Evolutionary conservation across 2,329 filamentous ascomycete species (phyloP), one percentile per base, ranked within the genome.

Genomic region (Myotisia sp.): DNA sequence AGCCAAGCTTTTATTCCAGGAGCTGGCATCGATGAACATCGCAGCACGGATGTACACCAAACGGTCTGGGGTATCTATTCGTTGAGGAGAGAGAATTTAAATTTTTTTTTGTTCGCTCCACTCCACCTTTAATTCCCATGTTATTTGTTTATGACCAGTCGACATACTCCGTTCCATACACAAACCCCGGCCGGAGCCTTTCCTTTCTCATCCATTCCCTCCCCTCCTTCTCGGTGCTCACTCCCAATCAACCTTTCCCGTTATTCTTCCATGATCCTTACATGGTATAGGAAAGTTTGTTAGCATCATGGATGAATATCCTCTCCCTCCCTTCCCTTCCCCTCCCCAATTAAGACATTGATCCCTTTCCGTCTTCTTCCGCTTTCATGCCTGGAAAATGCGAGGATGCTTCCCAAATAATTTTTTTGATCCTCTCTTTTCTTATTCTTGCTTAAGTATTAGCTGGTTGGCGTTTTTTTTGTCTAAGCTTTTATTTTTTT

Each of bases 1-100:
- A 2, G 90, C 90, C 41, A 98, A 98, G 66, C 70, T 98, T 32
- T 74, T 98, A 33, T 98, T 98, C 77, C 90, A 98, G 65, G 90
- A 98, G 65, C 66, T 98, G 47, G 83, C 86, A 54, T 79, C 85
- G 32, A 98, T 98, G 90, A 95, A 95, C 59, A 95, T 98, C 58
- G 87, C 90, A 7, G 79, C 87, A 20, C 78, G 90, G 56, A 87
- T 98, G 85, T 98, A 92, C 57, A 95, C 87, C 24, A 81, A 82
- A 55, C 56, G 58, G 30, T 60, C 58, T 22, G 56, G 57, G 12
- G 56, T 61, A 41, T 59, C 56, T 33, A 52, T 60, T 42, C 58
- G 58, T 41, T 60, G 9, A 18, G 7, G 27, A 20, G 19, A 5
- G 7, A 10, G 16, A 4, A n/a, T n/a, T n/a, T n/a, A n/a, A n/a